Evolutionary conservation across 495 filamentous ascomycete species (phyloP), one percentile per base, ranked within the genome.

Genomic region (Tetracladium setigerum): DNA sequence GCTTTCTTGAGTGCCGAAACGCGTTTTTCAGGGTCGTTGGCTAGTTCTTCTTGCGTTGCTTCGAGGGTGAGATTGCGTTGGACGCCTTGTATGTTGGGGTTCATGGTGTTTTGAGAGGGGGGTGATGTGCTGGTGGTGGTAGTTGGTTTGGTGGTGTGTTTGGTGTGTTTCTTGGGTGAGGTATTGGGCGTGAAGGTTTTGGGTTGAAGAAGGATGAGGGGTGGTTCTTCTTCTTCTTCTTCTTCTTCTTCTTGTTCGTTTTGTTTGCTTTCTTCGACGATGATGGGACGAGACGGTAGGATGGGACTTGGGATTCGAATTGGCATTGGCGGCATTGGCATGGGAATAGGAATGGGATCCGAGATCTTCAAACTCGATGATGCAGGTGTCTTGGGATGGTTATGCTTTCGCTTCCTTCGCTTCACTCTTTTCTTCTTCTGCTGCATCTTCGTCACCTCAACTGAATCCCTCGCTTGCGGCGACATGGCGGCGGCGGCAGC

Each of bases 391-490:
- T 59, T 50, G 12, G 55, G 47, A 12, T 62, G 61, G 36, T 59
- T 67, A 32, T 59, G 63, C 53, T 57, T 69, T 47, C 63, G 69
- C 47, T 68, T 69, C 14, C 64, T 62, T 5, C 56, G 43, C 32
- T 56, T 62, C 38, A 72, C 52, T 27, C 64, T 60, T 22, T 66
- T 65, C 54, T 76, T 74, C 61, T 68, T 72, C 10, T 69, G 54
- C 22, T 27, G 22, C 22, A 27, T 27, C 47, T 70, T 74, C n/a
- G 69, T 73, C 43, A 63, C 64, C 43, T 65, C 62, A 10, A 66
- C 62, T 8, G 67, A 37, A 32, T 65, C 67, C 18, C 67, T 69
- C 49, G 65, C 16, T 13, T 27, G 22, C 22, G 22, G 22, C 9
- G 41, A 13, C 16, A 8, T 45, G 19, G 41, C 3, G n/a, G 41